Base-by-base conservation (phyloP, 352 stramenopile species). In the Elongisporangium anandrum region DNA sequence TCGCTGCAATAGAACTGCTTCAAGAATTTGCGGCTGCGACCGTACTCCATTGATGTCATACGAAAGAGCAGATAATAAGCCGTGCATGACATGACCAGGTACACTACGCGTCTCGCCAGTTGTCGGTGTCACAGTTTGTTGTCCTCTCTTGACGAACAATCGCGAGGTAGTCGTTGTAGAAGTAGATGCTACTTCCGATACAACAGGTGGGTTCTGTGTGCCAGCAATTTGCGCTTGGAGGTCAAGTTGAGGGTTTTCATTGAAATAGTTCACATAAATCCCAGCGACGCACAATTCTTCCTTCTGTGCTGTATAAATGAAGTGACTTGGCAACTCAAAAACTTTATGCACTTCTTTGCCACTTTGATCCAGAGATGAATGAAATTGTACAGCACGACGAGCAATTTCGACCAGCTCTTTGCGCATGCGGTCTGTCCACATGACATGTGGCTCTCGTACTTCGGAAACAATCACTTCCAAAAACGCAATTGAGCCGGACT, bases 191-290 rank as follows among this genome's bases (percentile, higher is more conserved):
- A n/a, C 49, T 68, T 12, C 66, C 12, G 49, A 53, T 56, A 60
- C 53, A 5, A 54, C 60, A 4, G 59, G 47, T n/a, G 70, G 64
- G 52, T 88, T 91, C 22, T 80, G 66, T 16, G 77, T 88, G 10
- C 84, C 85, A 52, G 85, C 75, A 60, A 95, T 91, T 59, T 92
- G 84, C 15, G 86, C 75, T 5, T 85, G 64, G 26, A 95, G 80
- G 10, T 79, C 82, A 52, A 72, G 71, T 53, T 94, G 81, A 9
- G 86, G 84, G 54, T 89, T 90, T 58, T 91, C 82, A 64, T 95
- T 95, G 72, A 91, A 95, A 38, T 88, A 95, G 63, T 95, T 95
- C 19, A 95, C 86, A 69, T 92, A 95, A 58, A 95, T 94, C 17
- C 85, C 86, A 17, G 86, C 86, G 2, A 95, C 84, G 26, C 86